phyloP scores from a whole-genome alignment of 805 yeast species.

The Saturnispora hagleri region DNA sequence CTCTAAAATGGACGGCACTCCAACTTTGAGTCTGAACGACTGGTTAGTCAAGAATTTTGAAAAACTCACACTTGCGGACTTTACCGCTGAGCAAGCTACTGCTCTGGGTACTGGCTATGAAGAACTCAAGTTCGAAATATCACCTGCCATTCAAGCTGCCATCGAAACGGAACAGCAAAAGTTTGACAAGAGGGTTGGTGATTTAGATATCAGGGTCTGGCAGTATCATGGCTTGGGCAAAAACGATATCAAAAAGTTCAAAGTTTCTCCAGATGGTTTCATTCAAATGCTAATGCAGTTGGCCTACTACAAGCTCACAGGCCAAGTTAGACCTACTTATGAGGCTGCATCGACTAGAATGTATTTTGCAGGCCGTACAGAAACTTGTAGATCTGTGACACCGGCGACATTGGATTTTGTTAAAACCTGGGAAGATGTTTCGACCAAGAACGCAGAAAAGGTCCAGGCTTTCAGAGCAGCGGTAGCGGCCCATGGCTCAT shows the following conservation, averaged over 20 bases:
- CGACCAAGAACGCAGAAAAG: constrained; percentile 44
- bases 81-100: constrained; percentile 7
- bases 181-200: constrained; percentile 44
- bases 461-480: constrained; percentile 64
- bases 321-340: constrained; percentile 79
- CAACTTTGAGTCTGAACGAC: constrained; percentile 83
- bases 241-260: constrained; percentile 71
- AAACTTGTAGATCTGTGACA: constrained; percentile 82
- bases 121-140: constrained; percentile 48
- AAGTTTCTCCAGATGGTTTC: constrained; percentile 87
- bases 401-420: constrained; percentile 62
- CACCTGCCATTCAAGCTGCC: constrained; percentile 39
- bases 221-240: constrained; percentile 83
- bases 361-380: constrained; percentile 86
- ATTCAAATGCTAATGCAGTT: constrained; percentile 87
- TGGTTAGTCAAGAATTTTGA: constrained; percentile 52
- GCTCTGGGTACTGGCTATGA: constrained; percentile 7
- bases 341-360: constrained; percentile 93
- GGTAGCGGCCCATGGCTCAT: constrained; percentile 60
- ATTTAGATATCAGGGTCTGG: constrained; percentile 72
- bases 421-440: constrained; percentile 56
- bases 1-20: constrained; percentile 97
- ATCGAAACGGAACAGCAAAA: constrained; percentile 47
- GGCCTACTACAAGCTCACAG: constrained; percentile 77
- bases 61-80: constrained; percentile 21